Evolutionary conservation across 78 protist genomes (phyloP).

Genomic region (Capsaspora owczarzaki): DNA sequence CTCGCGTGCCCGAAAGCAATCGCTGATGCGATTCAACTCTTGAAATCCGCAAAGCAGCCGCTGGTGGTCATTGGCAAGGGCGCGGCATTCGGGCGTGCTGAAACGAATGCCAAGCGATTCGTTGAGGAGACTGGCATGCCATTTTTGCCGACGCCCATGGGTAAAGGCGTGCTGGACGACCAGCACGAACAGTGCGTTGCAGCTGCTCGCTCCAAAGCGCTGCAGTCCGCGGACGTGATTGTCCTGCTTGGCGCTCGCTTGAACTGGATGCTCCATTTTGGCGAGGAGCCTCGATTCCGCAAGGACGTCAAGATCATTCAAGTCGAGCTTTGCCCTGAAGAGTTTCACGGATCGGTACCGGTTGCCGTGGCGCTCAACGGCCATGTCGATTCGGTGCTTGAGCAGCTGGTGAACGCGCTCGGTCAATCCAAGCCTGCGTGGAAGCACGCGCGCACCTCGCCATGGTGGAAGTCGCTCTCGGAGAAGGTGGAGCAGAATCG

Average conservation of each 20-base stretch:
- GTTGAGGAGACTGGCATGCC: slow-evolving; percentile 34
- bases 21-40: not conserved
- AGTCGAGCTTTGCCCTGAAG: slow-evolving; percentile 29
- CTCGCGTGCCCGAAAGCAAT: not conserved
- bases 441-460: not conserved
- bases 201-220: slow-evolving; percentile 44
- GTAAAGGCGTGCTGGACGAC: slow-evolving; percentile 51
- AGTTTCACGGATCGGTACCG: not conserved
- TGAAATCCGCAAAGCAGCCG: slow-evolving; percentile 23
- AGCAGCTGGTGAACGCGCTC: slow-evolving; percentile 6
- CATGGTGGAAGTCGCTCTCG: slow-evolving; percentile 27
- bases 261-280: slow-evolving; percentile 55
- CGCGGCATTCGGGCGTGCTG: slow-evolving; percentile 39
- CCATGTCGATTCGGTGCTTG: slow-evolving; percentile 12
- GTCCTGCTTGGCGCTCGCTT: slow-evolving; percentile 52
- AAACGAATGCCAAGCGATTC: slow-evolving; percentile 15
- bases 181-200: slow-evolving; percentile 31
- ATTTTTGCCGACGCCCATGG: slow-evolving; percentile 60
- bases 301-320: slow-evolving; percentile 30
- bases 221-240: slow-evolving; percentile 37
- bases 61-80: slow-evolving; percentile 55
- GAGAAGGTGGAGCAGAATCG: slow-evolving; percentile 16
- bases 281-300: slow-evolving; percentile 25
- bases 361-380: slow-evolving; percentile 15
- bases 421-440: not conserved